Percentiles rank a stretch among this genome's conserved stretches.
These are phyloP conservation scores for Viridothelium virens DNA, from an alignment of 495 filamentous ascomycete species.

Conservation along the genomic window DNA sequence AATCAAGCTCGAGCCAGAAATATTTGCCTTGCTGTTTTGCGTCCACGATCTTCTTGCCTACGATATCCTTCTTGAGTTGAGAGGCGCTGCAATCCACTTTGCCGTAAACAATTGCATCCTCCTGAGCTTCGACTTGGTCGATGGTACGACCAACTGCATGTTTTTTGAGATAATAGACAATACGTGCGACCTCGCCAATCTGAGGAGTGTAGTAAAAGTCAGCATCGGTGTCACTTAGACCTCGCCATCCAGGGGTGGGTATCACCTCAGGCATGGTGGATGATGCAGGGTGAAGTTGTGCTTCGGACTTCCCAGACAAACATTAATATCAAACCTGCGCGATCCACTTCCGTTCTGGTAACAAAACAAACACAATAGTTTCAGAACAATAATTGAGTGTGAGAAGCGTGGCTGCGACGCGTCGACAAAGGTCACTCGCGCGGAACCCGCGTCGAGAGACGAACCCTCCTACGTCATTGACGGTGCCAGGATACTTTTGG, in stretches of 20 bases:
- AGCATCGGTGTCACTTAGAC: neutral
- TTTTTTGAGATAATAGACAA: constrained; percentile 73
- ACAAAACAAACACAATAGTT: neutral
- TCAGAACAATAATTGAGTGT: neutral
- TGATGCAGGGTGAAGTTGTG: neutral
- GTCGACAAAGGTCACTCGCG: neutral
- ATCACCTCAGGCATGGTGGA: constrained; percentile 9
- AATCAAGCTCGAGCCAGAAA: constrained; percentile 71
- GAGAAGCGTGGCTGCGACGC: too few relatives aligned
- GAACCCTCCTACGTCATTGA: neutral
- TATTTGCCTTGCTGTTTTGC: constrained; percentile 90
- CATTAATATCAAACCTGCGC: too few relatives aligned
- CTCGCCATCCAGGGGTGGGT: neutral
- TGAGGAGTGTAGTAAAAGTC: constrained; percentile 14
- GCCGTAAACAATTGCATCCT: constrained; percentile 78
- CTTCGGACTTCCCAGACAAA: too few relatives aligned
- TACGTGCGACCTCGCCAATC: constrained; percentile 59
- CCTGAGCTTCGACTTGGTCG: constrained; percentile 55
- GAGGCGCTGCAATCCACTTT: constrained; percentile 73
- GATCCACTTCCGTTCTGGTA: neutral
- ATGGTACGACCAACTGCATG: constrained; percentile 79
- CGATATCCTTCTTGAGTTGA: constrained; percentile 63
- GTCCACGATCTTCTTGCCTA: constrained; percentile 65
- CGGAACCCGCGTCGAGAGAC: neutral
- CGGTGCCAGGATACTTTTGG: too few relatives aligned